These are phyloP conservation scores for Hansfordia pulvinata DNA, from an alignment of 2,329 filamentous ascomycete genomes.

Conservation along the genomic window DNA sequence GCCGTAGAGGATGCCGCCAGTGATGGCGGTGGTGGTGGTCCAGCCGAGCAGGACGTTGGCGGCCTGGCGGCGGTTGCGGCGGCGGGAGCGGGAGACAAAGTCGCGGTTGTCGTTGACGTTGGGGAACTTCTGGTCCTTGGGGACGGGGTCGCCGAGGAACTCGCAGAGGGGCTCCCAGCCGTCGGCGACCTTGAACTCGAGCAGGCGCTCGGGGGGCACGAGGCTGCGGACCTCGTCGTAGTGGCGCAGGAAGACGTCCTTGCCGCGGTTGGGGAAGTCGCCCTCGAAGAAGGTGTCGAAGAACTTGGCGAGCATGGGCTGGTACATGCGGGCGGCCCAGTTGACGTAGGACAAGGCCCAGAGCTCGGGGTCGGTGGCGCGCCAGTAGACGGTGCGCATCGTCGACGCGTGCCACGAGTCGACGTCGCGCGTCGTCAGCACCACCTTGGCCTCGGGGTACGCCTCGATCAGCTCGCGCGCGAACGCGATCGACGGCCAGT, in stretches of 20 bases:
- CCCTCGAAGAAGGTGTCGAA: constrained; percentile 56
- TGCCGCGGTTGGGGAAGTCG: constrained; percentile 52
- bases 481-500: constrained; percentile 56
- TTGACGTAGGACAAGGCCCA: constrained; percentile 39
- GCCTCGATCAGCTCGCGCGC: constrained; percentile 56
- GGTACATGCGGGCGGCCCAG: constrained; percentile 55
- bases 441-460: constrained; percentile 60
- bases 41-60: constrained; percentile 28
- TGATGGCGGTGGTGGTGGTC: constrained; percentile 13
- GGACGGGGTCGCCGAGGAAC: constrained; percentile 20
- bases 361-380: constrained; percentile 49
- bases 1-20: constrained; percentile 17
- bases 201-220: constrained; percentile 15
- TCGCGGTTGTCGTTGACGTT: constrained; percentile 32
- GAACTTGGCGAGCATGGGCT: constrained; percentile 57
- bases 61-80: constrained; percentile 32
- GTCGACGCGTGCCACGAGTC: constrained; percentile 49
- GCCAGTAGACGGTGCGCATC: constrained; percentile 56
- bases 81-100: constrained; percentile 29
- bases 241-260: constrained; percentile 39
- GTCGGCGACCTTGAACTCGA: constrained; percentile 18
- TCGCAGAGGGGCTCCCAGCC: constrained; percentile 22
- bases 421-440: constrained; percentile 53
- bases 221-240: constrained; percentile 14
- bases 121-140: constrained; percentile 22